phyloP scores from a whole-genome alignment of 768 basidiomycete genomes.

The Clavaria fumosa region DNA sequence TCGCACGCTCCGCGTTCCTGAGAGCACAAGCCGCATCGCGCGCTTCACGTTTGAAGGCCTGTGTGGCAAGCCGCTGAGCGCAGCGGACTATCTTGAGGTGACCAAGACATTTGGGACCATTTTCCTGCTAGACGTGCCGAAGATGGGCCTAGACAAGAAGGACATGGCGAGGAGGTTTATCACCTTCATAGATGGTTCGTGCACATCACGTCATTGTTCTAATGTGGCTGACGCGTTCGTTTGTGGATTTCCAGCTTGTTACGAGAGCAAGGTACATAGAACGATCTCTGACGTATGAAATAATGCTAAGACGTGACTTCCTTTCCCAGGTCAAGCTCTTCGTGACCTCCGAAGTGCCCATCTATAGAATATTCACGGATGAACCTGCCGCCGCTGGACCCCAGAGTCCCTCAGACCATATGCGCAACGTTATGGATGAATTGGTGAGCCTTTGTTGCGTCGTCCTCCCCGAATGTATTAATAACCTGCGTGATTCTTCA shows the following conservation, averaged over 20 bases:
- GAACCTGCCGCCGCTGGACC: constrained; percentile 28
- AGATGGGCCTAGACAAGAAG: constrained; percentile 76
- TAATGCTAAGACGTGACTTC: constrained; percentile 1
- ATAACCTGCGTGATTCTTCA: constrained; percentile 16
- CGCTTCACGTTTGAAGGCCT: constrained; percentile 76
- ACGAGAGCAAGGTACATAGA: constrained; percentile 66
- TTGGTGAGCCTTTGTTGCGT: constrained; percentile 39
- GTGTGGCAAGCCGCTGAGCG: constrained; percentile 80
- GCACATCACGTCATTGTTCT: constrained; percentile 1
- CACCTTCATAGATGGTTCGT: constrained; percentile 85
- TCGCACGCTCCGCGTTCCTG: constrained; percentile 60
- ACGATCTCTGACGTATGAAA: not conserved
- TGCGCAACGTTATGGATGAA: constrained; percentile 91
- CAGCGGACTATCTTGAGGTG: constrained; percentile 92
- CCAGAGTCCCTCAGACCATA: constrained; percentile 53
- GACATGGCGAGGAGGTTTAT: constrained; percentile 92
- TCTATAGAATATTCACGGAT: constrained; percentile 81
- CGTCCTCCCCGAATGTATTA: constrained; percentile 4
- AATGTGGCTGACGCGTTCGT: not conserved
- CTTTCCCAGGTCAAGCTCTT: constrained; percentile 69
- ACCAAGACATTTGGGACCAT: constrained; percentile 78
- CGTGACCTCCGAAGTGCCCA: constrained; percentile 83
- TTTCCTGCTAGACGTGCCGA: constrained; percentile 76
- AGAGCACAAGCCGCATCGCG: constrained; percentile 67
- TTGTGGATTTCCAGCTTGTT: constrained; percentile 57